phyloP scores from a whole-genome alignment of 2,329 filamentous ascomycete genomes.

The Pseudocercospora fijiensis region DNA sequence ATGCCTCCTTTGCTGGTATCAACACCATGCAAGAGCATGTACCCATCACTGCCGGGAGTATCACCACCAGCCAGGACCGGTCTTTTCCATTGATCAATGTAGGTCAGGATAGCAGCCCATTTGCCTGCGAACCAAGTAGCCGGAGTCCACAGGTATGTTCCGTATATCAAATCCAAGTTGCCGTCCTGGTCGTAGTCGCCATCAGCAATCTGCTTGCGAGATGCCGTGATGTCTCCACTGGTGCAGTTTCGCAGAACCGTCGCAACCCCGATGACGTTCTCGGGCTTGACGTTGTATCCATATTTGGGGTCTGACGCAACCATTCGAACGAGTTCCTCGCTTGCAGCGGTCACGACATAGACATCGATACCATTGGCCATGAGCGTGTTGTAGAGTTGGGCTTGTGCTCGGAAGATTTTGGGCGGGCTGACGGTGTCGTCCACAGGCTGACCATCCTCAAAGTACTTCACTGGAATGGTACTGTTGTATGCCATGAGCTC shows the following conservation, averaged over 20 bases:
- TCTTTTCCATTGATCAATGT: slow-evolving; percentile 46
- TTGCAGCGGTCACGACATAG: slow-evolving; percentile 46
- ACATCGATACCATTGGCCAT: slow-evolving; percentile 48
- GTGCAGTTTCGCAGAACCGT: slow-evolving; percentile 40
- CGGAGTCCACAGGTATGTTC: slow-evolving; percentile 47
- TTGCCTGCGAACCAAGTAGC: slow-evolving; percentile 49
- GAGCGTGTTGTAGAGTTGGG: slow-evolving; percentile 48
- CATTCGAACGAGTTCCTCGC: slow-evolving; percentile 51
- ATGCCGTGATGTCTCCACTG: slow-evolving; percentile 36
- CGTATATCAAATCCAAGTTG: slow-evolving; percentile 45
- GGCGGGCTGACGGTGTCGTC: slow-evolving; percentile 39
- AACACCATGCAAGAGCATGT: slow-evolving; percentile 50
- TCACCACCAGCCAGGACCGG: slow-evolving; percentile 48
- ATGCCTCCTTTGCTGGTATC: slow-evolving; percentile 46
- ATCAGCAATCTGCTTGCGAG: slow-evolving; percentile 45
- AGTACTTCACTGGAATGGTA: slow-evolving; percentile 43
- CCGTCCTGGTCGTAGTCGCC: slow-evolving; percentile 40
- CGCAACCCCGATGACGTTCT: slow-evolving; percentile 49
- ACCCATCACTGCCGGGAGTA: slow-evolving; percentile 46
- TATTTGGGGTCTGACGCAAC: slow-evolving; percentile 49
- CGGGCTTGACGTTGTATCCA: slow-evolving; percentile 48
- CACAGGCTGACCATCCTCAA: slow-evolving; percentile 37
- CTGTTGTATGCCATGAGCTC: slow-evolving; percentile 48
- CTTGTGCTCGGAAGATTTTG: slow-evolving; percentile 43
- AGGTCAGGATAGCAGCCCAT: slow-evolving; percentile 43